Conservation (phyloP, 2,329 filamentous ascomycete species). For the Colletotrichum sp. region DNA sequence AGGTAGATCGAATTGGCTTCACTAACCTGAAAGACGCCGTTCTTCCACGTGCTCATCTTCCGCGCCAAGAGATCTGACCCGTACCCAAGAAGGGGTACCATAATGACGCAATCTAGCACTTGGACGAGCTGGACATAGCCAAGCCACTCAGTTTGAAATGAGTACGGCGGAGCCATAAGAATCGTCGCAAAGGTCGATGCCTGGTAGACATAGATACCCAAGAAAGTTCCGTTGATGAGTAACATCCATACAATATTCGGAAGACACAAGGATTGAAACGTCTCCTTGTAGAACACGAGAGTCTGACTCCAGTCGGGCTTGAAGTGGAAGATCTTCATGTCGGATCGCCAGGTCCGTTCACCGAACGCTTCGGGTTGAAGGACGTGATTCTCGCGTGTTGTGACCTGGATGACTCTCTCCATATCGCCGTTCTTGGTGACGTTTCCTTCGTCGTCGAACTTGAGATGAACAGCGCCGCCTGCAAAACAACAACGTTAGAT, state of each 20-base stretch:
- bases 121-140: constrained; percentile 24
- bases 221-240: constrained; percentile 26
- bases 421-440: background rate
- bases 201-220: constrained; percentile 29
- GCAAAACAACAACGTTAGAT: too few species aligned
- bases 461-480: background rate
- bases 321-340: constrained; percentile 24
- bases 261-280: constrained; percentile 15
- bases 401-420: background rate
- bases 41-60: background rate
- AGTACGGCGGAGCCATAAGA: constrained; percentile 23
- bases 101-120: constrained; percentile 22
- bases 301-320: constrained; percentile 21
- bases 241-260: constrained; percentile 27
- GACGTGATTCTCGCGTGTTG: constrained; percentile 5
- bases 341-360: constrained; percentile 23
- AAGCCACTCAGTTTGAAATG: constrained; percentile 17
- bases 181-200: constrained; percentile 25
- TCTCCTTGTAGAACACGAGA: constrained; percentile 22
- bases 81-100: constrained; percentile 24
- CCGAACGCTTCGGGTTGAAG: constrained; percentile 13
- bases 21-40: background rate
- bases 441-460: background rate
- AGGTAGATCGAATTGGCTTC: background rate
- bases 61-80: constrained; percentile 22